Evolutionary conservation across 257 asterid genomes (phyloP), one percentile per base, ranked within the genome.

Genomic region (Solanum peruvianum): DNA sequence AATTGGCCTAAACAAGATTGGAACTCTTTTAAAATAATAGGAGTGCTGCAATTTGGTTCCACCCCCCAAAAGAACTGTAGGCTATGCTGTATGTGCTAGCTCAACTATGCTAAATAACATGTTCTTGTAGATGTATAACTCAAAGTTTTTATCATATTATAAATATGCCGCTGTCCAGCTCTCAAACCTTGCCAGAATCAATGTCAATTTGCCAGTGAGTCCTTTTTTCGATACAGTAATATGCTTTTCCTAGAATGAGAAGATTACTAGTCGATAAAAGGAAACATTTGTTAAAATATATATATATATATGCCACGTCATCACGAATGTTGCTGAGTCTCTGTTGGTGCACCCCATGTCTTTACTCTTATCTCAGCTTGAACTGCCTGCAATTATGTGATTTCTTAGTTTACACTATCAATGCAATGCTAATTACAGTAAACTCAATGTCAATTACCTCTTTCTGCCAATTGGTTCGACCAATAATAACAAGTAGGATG

Each of bases 1-100:
- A 93, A 84, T 45, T 93, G 91, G 96, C 94, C 29, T 96, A 92
- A 90, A 85, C 82, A 35, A 62, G 45, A 15, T 39, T 31, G 75
- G 67, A 80, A 20, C 67, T 29, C 44, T 37, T 33, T 33, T 42
- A 27, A 80, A 44, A 80, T 47, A 16, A 47, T 29, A 47, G 27
- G 67, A 47, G 1, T 49, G 84, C 27, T 20, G 44, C 20, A 18
- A 16, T 80, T 49, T 80, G 44, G 27, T 47, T 39, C 82, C 10
- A 5, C 45, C 15, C 49, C 45, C 15, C 49, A 21, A 71, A 52
- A 80, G 0, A 5, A 10, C 0, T 37, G 83, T 76, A 76, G 58
- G 83, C 41, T 41, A 76, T 12, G 23, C 37, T 23, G 31, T 45
- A 73, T 9, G 52, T 73, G 82, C 82, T 37, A 37, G 52, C 31